Evolutionary conservation across 768 basidiomycete species (phyloP), one percentile per base, ranked within the genome.

Genomic region (Gloeophyllum trabeum): DNA sequence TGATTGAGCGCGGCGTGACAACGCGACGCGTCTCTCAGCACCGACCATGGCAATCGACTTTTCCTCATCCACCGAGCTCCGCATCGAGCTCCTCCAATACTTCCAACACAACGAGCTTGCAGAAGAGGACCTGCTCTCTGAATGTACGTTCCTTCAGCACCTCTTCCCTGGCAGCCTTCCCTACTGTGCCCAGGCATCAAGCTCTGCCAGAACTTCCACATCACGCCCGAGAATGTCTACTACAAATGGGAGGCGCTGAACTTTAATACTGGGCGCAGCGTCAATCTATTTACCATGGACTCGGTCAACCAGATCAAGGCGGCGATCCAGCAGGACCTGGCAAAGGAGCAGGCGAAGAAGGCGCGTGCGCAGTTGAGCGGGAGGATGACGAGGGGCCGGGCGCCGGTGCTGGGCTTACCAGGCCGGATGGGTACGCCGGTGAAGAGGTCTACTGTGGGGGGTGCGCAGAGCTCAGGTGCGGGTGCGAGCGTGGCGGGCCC

Each of bases 201-300:
- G 20, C 65, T 87, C 46, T 88, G 85, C 55, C 64, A 70, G 54
- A 72, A 71, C 49, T 81, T 76, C 61, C 70, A 72, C 44, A 25
- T 80, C 28, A 48, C 61, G 23, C 66, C 77, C 18, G 66, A 75
- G 19, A 55, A 62, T 38, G 65, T 88, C 16, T 67, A 66, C 30
- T 87, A 65, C 59, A 87, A 85, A 55, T 77, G 79, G 68, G 80
- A 88, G 53, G 81, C 81, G 42, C 62, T 54, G 24, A 51, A 48
- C 12, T 65, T 55, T 39, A 57, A 49, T 16, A 53, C 39, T 35
- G 55, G 28, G 22, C 50, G 53, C 3, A 14, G 74, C 32, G 67
- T 67, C 19, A 30, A 22, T 2, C 61, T 70, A 46, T 76, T 82
- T 43, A 70, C 73, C 3, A 57, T 69, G 38, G 51, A 53, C 41